Evolutionary conservation across 768 basidiomycete genomes (phyloP).

Genomic region (Trichaptum fuscoviolaceum): DNA sequence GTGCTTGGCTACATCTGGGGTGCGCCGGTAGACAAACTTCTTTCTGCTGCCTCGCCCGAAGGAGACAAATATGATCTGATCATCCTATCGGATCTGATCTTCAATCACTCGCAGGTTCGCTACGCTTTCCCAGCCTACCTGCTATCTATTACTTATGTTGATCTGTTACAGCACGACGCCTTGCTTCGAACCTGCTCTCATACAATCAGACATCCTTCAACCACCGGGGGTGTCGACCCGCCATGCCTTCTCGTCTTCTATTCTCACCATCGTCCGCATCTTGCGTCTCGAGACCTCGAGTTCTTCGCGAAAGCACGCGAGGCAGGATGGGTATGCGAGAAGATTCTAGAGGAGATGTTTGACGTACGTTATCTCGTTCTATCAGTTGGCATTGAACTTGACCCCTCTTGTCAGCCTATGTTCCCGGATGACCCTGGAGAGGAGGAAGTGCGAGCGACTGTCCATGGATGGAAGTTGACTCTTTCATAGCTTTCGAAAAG

Average conservation of each 20-base stretch:
- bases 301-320: constrained; percentile 67
- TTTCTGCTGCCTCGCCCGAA: constrained; percentile 25
- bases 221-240: background rate
- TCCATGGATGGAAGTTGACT: constrained; percentile 76
- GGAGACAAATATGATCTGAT: constrained; percentile 62
- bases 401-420: constrained; percentile 60
- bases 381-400: constrained; percentile 2
- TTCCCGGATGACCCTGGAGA: constrained; percentile 85
- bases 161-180: constrained; percentile 60
- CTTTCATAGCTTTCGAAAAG: constrained; percentile 14
- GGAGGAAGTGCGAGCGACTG: constrained; percentile 68
- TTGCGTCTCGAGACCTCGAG: constrained; percentile 75
- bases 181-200: constrained; percentile 69
- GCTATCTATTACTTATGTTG: constrained; percentile 9
- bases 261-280: constrained; percentile 81
- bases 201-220: constrained; percentile 15
- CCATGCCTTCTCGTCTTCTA: constrained; percentile 76
- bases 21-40: constrained; percentile 40
- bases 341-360: constrained; percentile 59
- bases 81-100: constrained; percentile 88
- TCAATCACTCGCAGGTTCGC: constrained; percentile 86
- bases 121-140: constrained; percentile 42
- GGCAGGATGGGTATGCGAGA: constrained; percentile 68
- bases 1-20: constrained; percentile 82
- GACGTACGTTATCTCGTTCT: constrained; percentile 38